Base-by-base conservation (phyloP, 1,284 basidiomycete genomes). In the Grifola frondosa region DNA sequence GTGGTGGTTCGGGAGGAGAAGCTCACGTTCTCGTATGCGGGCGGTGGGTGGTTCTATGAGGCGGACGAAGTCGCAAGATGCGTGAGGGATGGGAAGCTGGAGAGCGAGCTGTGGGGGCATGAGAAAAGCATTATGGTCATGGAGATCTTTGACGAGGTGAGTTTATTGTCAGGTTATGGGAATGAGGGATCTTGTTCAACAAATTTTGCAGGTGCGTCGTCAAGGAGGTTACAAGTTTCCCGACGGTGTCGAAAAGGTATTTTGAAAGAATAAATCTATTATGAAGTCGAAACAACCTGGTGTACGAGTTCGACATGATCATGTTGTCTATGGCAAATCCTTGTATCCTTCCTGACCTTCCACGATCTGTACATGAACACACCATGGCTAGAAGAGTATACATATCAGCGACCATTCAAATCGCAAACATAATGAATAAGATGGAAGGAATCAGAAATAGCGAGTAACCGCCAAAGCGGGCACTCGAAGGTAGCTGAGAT, bases 61-160 rank as follows among this genome's bases (percentile, higher is more conserved):
- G 88, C 88, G 7, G 89, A 91, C 53, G 91, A 93, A 50, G 90
- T 92, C 13, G 91, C 89, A 12, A 66, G 88, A 37, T 89, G 86
- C 57, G 69, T 94, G 16, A 66, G 81, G 35, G 86, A 85, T 44
- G 87, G 86, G 6, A 88, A 86, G 67, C 66, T 69, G n/a, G 80
- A 92, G 66, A 89, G 87, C 54, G 71, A 72, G 5, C 56, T 79
- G 19, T 92, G 90, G 86, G 75, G 79, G 1, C 83, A 84, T 50
- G 77, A 80, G 30, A 90, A 90, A 69, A 91, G 84, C 59, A 57
- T 87, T 50, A 58, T 91, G 50, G 78, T 85, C 51, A 91, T 91
- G 83, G 70, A 78, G 26, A 78, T 90, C 46, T 88, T 93, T 59
- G 91, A 93, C 58, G 79, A 84, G 74, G 89, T 89, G 48, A 57